Conservation (phyloP, 1,284 basidiomycete genomes). For the Dichomitus squalens region DNA sequence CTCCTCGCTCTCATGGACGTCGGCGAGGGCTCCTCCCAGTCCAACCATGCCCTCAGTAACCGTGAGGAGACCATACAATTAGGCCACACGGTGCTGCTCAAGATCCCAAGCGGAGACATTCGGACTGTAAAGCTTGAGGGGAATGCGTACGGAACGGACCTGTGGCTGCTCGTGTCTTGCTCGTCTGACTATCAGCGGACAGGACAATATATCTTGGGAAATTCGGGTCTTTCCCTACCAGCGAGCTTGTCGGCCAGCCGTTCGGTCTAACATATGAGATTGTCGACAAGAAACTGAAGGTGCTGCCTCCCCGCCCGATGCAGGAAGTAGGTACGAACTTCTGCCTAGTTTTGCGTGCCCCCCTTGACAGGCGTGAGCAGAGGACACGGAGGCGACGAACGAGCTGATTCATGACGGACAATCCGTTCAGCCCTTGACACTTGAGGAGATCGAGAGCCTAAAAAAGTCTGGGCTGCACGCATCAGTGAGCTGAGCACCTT, state of each 20-base stretch:
- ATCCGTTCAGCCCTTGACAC: conserved; percentile 76
- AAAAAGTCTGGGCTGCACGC: conserved; percentile 78
- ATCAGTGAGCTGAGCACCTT: conserved; percentile 49
- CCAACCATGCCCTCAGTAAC: conserved; percentile 6
- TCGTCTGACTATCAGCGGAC: conserved; percentile 17
- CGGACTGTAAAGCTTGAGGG: conserved; percentile 66
- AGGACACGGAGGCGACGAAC: conserved; percentile 90
- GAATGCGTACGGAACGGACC: conserved; percentile 53
- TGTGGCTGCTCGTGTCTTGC: background rate
- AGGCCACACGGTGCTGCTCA: conserved; percentile 68
- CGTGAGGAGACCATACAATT: conserved; percentile 46
- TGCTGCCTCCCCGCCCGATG: conserved; percentile 62
- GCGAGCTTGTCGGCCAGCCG: conserved; percentile 70
- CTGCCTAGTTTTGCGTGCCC: background rate
- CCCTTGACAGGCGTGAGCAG: conserved; percentile 42
- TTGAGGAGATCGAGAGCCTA: conserved; percentile 80
- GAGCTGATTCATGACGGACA: conserved; percentile 85
- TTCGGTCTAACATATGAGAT: conserved; percentile 84
- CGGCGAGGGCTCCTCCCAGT: conserved; percentile 29
- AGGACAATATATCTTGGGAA: conserved; percentile 73
- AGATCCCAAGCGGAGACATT: conserved; percentile 70
- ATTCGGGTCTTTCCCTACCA: conserved; percentile 71
- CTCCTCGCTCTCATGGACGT: conserved; percentile 26
- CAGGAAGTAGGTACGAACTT: conserved; percentile 69
- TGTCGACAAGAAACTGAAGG: conserved; percentile 62